Base-by-base conservation (phyloP, 495 filamentous ascomycete genomes). In the Aspergillus asperescens region DNA sequence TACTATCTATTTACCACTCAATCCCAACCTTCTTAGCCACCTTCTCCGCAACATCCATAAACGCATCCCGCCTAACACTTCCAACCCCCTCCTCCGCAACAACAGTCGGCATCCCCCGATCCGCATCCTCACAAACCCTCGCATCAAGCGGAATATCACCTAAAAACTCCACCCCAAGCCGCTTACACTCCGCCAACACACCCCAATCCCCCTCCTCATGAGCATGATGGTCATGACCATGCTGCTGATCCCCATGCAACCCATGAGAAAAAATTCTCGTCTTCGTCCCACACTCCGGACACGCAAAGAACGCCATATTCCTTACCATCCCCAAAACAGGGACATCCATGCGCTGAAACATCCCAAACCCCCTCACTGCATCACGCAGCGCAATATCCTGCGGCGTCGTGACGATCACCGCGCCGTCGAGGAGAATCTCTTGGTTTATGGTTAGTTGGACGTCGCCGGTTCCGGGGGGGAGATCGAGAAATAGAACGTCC, bases 391-490 rank as follows among this genome's bases (percentile, higher is more conserved):
- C 88, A 34, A 97, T 80, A 42, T 94, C 88, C 65, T 97, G 92
- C 20, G 93, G 93, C 8, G 93, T 99, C 7, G 88, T 89, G 2
- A 97, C 85, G 38, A 99, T 85, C n/a, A 99, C 71, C 1, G 88
- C 85, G 23, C 89, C 93, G 59, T 92, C 87, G 19, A 99, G 71
- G 28, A 86, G 73, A 27, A 97, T 69, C 69, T 96, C 90, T 71
- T 99, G 93, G 32, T 88, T 87, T 54, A 99, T 89, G 3, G 85
- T 94, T 58, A 99, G 76, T 59, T 97, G 93, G 1, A 89, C 87
- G 66, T 99, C 93, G 4, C 93, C 93, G 1, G 93, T 99, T 9
- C 93, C 93, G 0, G 93, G 93, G 1, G 93, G 94, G 19, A 99
- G 68, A 57, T 99, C 93, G 6, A 99, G 71, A 13, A 99, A 84